Base-by-base conservation (phyloP, 139 green algal species). In the Chlorella sorokiniana region DNA sequence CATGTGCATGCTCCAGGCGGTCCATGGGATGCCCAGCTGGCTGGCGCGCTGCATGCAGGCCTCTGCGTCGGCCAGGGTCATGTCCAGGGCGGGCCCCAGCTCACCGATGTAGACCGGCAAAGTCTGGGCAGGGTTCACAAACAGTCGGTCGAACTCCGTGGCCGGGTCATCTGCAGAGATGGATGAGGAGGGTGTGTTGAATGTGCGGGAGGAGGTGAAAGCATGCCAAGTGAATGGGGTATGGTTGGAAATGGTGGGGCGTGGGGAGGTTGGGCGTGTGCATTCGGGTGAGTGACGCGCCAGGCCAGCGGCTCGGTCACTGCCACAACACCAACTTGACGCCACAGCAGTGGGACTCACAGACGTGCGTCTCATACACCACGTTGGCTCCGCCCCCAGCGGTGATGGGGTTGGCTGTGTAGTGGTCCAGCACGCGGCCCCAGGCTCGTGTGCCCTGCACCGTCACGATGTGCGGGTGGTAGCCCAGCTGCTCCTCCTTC, bases 401-500 rank as follows among this genome's bases (percentile, higher is more conserved):
- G 25, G 33, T 78, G 71, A 78, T 78, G 35, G 71, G 48, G 51
- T 65, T 22, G 22, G 16, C 48, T 0, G 48, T 20, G 51, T 78
- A 78, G 37, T 67, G 67, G 16, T 44, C 37, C 4, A 78, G 23
- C n/a, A 51, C 29, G 22, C 71, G 71, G n/a, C 22, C 71, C 71
- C 71, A 78, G 22, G 9, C 51, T 5, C 71, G 71, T 3, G 71
- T 78, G 33, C 71, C 71, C 54, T 78, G 71, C 33, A 78, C 71
- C 4, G 71, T 41, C 7, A 78, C 10, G 22, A 78, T 67, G 71
- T 78, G 71, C 0, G 48, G 33, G 23, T 35, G 18, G 48, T 51
- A 35, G 18, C 71, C 48, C 25, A 65, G 51, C 37, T 4, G 7
- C 25, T n/a, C 31, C 71, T 78, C 71, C 22, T 65, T 18, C 9